Evolutionary conservation across 768 basidiomycete species (phyloP).

Genomic region (Amanita polypyramis): DNA sequence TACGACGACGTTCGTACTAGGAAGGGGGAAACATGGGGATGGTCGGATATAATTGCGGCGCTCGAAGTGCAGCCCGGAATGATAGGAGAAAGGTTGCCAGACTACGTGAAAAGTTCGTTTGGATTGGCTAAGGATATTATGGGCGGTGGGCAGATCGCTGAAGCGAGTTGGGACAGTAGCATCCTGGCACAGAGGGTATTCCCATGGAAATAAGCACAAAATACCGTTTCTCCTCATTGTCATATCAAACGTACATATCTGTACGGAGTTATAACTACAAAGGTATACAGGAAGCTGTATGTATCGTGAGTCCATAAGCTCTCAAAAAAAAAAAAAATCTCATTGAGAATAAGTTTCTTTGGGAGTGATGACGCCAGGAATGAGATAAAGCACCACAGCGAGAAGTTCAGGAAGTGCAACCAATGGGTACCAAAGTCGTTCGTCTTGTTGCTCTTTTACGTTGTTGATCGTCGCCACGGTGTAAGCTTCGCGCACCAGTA

Average conservation of each 20-base stretch:
- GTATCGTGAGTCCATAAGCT: no score
- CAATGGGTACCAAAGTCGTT: slow-evolving; percentile 32
- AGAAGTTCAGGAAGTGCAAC: slow-evolving; percentile 28
- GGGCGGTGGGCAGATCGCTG: neutral
- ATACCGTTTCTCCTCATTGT: no score
- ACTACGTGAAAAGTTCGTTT: slow-evolving; percentile 9
- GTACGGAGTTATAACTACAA: no score
- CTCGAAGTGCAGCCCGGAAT: neutral
- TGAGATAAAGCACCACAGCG: slow-evolving; percentile 17
- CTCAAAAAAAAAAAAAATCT: no score
- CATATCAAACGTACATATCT: no score
- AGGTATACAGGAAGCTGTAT: neutral
- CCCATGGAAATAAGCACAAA: slow-evolving; percentile 1
- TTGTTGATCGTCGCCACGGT: slow-evolving; percentile 22
- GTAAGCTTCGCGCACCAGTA: slow-evolving; percentile 30
- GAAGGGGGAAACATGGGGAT: slow-evolving; percentile 9
- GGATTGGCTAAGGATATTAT: slow-evolving; percentile 10
- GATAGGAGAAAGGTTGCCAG: slow-evolving; percentile 6
- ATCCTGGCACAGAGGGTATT: slow-evolving; percentile 7
- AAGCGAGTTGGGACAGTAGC: slow-evolving; percentile 8
- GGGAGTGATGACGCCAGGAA: slow-evolving; percentile 24
- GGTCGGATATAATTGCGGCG: slow-evolving; percentile 9
- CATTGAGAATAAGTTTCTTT: slow-evolving; percentile 4
- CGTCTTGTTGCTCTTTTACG: slow-evolving; percentile 17
- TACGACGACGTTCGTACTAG: slow-evolving; percentile 10